phyloP scores from a whole-genome alignment of 139 green algal genomes.

The Coccomyxa sp. region DNA sequence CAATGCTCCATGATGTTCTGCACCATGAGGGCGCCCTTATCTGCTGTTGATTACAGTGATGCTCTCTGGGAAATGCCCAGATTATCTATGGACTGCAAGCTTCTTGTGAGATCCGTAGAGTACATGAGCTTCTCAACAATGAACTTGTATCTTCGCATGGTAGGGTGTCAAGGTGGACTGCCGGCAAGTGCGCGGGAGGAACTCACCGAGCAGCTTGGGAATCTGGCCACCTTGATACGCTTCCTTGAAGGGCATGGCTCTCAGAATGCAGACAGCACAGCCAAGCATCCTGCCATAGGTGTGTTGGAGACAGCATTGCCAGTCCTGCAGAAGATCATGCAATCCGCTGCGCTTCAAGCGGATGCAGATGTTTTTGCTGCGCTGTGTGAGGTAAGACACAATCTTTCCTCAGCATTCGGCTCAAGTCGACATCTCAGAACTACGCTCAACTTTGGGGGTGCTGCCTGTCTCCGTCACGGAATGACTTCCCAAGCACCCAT shows the following conservation, averaged over 20 bases:
- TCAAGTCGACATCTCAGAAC: not conserved
- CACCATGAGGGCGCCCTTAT: not conserved
- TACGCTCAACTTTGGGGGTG: not conserved
- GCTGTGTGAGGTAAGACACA: slow-evolving; percentile 7
- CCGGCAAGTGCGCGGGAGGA: not conserved
- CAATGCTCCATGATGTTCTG: not conserved
- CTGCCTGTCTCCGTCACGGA: not conserved
- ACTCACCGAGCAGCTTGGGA: not conserved
- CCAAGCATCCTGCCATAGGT: not conserved
- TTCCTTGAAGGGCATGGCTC: not conserved
- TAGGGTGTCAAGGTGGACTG: not conserved
- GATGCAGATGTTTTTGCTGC: not conserved
- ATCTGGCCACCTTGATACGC: not conserved
- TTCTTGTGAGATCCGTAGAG: not conserved
- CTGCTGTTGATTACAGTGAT: no score
- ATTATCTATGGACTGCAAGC: no score
- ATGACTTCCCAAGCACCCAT: not conserved
- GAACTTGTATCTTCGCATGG: not conserved
- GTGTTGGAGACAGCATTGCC: slow-evolving; percentile 11
- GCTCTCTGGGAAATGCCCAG: no score
- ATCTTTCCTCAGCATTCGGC: not conserved
- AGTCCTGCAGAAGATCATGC: not conserved
- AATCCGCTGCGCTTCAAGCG: not conserved
- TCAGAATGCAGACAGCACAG: not conserved
- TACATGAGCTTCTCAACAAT: not conserved